Evolutionary conservation across 352 stramenopile genomes (phyloP).

Genomic region (Phytophthora ohioensis): DNA sequence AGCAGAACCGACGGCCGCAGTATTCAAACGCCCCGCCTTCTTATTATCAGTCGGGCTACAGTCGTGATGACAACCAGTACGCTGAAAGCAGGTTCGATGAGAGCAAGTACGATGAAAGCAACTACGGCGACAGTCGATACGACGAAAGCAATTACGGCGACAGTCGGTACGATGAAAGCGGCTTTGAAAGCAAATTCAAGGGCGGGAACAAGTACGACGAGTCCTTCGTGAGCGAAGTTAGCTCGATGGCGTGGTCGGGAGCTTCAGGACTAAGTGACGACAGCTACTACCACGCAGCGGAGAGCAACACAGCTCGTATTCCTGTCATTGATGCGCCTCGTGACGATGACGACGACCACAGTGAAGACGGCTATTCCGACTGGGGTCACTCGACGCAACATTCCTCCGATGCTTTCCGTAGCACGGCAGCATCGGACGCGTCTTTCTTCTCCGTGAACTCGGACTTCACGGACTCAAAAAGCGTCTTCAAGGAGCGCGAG

Average conservation of each 20-base stretch:
- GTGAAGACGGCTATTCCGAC: slow-evolving; percentile 36
- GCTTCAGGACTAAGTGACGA: slow-evolving; percentile 37
- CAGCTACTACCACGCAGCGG: slow-evolving; percentile 40
- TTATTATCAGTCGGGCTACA: slow-evolving; percentile 32
- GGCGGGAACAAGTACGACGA: slow-evolving; percentile 30
- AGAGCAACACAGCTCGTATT: slow-evolving; percentile 38
- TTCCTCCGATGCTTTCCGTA: slow-evolving; percentile 31
- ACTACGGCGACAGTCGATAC: slow-evolving; percentile 15
- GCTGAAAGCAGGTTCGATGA: slow-evolving; percentile 26
- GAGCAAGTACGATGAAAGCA: slow-evolving; percentile 28
- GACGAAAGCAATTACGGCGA: slow-evolving; percentile 31
- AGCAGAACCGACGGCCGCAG: slow-evolving; percentile 38
- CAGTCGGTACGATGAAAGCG: slow-evolving; percentile 29
- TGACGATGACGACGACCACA: slow-evolving; percentile 39
- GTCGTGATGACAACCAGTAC: slow-evolving; percentile 22
- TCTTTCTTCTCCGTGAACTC: slow-evolving; percentile 55
- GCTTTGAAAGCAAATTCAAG: slow-evolving; percentile 24
- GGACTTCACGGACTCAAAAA: slow-evolving; percentile 37
- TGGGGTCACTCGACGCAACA: slow-evolving; percentile 41
- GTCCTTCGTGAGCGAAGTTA: slow-evolving; percentile 42
- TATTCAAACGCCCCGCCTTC: slow-evolving; percentile 25
- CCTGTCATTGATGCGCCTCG: slow-evolving; percentile 35
- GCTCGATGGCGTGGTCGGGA: slow-evolving; percentile 42
- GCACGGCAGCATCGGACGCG: slow-evolving; percentile 39
- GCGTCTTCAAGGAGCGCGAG: slow-evolving; percentile 41